A percentile compares a stretch with the other conserved stretches of the same genome.
These are phyloP conservation scores for Phytopythium ostracodes DNA, from an alignment of 352 stramenopile genomes.

Conservation along the genomic window DNA sequence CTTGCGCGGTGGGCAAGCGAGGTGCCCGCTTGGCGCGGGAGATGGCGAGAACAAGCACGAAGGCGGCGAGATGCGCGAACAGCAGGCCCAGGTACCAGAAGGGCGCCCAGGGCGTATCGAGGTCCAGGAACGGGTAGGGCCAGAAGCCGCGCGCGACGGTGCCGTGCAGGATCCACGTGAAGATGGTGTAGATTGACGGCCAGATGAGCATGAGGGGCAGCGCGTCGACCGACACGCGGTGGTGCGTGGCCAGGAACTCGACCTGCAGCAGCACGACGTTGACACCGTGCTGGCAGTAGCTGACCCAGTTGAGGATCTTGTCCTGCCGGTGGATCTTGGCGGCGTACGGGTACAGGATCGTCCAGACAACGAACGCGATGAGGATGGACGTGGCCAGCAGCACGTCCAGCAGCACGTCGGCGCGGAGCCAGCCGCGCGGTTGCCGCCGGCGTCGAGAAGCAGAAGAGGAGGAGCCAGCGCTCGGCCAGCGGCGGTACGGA, in stretches of 20 bases:
- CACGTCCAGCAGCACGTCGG: conserved; percentile 67
- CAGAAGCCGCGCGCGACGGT: conserved; percentile 64
- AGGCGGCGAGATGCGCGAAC: conserved; percentile 35
- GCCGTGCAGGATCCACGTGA: conserved; percentile 74
- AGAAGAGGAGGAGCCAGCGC: not conserved
- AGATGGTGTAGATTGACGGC: conserved; percentile 61
- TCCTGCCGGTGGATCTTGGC: conserved; percentile 38
- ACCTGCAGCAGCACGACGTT: conserved; percentile 70
- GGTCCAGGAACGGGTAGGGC: conserved; percentile 76
- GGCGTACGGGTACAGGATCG: conserved; percentile 68
- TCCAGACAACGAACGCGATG: conserved; percentile 70
- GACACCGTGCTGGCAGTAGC: conserved; percentile 73
- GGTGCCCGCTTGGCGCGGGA: conserved; percentile 35
- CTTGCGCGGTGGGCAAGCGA: not conserved
- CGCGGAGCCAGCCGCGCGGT: conserved; percentile 35
- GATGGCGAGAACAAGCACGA: conserved; percentile 36
- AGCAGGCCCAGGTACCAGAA: conserved; percentile 68
- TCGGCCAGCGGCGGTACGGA: conserved; percentile 11
- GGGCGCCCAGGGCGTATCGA: conserved; percentile 67
- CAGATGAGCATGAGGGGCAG: conserved; percentile 61
- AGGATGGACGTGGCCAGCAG: conserved; percentile 62
- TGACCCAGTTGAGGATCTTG: conserved; percentile 66
- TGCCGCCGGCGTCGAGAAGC: not conserved
- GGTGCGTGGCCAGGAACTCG: conserved; percentile 53
- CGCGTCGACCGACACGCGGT: conserved; percentile 48